Evolutionary conservation across 768 basidiomycete genomes (phyloP).

Genomic region (Filobasidium floriforme): DNA sequence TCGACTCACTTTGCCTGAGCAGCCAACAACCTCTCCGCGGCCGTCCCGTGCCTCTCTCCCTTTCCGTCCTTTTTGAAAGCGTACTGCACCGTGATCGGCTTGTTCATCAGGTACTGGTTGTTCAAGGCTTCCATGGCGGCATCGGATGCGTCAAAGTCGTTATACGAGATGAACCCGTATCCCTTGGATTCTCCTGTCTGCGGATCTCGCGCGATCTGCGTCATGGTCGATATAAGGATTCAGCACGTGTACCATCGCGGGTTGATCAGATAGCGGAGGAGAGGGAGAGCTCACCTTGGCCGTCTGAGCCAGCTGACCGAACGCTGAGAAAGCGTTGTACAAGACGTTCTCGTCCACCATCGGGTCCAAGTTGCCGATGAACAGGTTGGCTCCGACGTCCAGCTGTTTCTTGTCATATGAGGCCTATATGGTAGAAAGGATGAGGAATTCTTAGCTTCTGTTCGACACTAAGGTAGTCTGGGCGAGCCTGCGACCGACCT

Average conservation of each 20-base stretch:
- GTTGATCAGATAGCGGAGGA: background rate
- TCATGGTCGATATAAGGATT: background rate
- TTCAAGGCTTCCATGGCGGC: conserved; percentile 96
- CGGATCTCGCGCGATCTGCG: conserved; percentile 84
- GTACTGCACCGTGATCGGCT: conserved; percentile 92
- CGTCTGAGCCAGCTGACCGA: conserved; percentile 47
- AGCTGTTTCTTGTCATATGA: conserved; percentile 97
- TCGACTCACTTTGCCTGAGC: conserved; percentile 70
- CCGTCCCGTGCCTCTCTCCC: conserved; percentile 92
- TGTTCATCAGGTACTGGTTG: conserved; percentile 95
- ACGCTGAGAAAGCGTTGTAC: conserved; percentile 92
- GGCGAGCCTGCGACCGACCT: conserved; percentile 54
- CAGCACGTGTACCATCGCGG: background rate
- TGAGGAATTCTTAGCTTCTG: background rate
- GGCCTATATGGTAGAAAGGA: conserved; percentile 53
- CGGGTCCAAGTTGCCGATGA: conserved; percentile 90
- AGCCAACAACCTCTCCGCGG: conserved; percentile 91
- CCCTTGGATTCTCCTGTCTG: conserved; percentile 79
- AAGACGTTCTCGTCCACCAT: conserved; percentile 87
- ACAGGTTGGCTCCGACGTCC: conserved; percentile 94
- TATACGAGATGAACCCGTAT: conserved; percentile 94
- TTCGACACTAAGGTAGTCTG: background rate
- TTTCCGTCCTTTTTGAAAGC: conserved; percentile 99
- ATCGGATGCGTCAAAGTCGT: conserved; percentile 95
- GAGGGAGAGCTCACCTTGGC: conserved; percentile 39